Evolutionary conservation across 768 basidiomycete species (phyloP), one percentile per base, ranked within the genome.

Genomic region (Tricholoma bakamatsutake): DNA sequence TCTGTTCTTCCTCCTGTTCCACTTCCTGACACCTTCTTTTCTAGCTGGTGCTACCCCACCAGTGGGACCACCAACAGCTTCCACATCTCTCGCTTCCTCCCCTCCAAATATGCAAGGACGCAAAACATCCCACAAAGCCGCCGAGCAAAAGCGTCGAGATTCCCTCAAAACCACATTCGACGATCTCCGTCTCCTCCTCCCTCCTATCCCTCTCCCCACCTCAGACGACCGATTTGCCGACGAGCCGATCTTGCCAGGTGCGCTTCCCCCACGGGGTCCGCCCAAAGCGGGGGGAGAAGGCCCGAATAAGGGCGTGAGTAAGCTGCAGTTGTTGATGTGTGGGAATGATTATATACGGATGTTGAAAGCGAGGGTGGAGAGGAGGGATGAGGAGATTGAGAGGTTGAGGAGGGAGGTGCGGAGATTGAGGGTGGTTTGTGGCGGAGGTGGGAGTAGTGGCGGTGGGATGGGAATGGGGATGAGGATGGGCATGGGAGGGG

Each of bases 91-190:
- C 35, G 34, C 52, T 9, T 43, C 50, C 60, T 55, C 53, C 40
- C 52, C 37, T 10, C 62, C 64, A 18, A 62, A 62, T 1, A 59
- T 80, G 43, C 77, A 77, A 34, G 69, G 80, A 47, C 80, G 83
- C 57, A 92, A 91, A 69, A 87, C 86, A 28, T 90, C 90, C 6
- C 91, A 99, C 72, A 98, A 98, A 71, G 90, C 87, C 11, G 97
- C 97, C 5, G 97, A 99, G 71, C 97, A 99, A 69, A 94, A 95
- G 67, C 88, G 97, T 45, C 85, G 97, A 8, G 96, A 99, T 71
- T 94, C 92, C 43, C 83, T 98, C 57, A 99, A 98, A 74, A 86
- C 89, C 13, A 93, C 94, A 4, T 98, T 88, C 64, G 90, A 93
- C 62, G 90, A 92, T 53, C 77, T 93, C 10, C 87, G 91, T 13